A percentile compares a stretch with the other conserved stretches of the same genome.
phyloP scores from a whole-genome alignment of 768 basidiomycete genomes.

The Amanita phalloides region DNA sequence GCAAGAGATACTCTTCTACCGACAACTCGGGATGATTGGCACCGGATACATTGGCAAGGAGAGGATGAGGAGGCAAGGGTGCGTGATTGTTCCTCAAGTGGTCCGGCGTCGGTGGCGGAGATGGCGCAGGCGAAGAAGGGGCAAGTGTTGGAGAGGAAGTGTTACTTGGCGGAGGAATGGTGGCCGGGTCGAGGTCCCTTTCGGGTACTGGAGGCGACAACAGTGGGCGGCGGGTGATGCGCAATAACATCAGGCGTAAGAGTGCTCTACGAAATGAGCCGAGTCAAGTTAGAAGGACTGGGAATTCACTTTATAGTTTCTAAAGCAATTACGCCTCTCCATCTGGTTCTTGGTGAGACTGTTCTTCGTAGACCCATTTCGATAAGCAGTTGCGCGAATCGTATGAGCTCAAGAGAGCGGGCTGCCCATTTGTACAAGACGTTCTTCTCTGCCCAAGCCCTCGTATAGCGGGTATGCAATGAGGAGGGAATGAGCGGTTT shows the following conservation, averaged over 20 bases:
- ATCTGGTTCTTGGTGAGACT: conserved; percentile 50
- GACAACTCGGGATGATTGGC: conserved; percentile 30
- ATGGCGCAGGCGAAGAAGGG: conserved; percentile 44
- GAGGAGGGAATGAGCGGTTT: conserved; percentile 67
- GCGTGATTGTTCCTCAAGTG: conserved; percentile 74
- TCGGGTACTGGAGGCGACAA: conserved; percentile 75
- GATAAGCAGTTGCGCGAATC: conserved; percentile 73
- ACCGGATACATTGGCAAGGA: conserved; percentile 22
- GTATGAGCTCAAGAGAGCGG: conserved; percentile 62
- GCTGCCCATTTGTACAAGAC: conserved; percentile 70
- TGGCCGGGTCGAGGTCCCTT: conserved; percentile 75
- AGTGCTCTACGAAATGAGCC: conserved; percentile 39
- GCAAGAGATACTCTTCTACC: conserved; percentile 73
- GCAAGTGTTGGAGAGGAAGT: conserved; percentile 50
- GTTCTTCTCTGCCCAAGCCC: conserved; percentile 71
- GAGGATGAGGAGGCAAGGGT: conserved; percentile 51
- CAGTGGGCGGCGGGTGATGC: conserved; percentile 67
- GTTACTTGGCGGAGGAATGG: conserved; percentile 42
- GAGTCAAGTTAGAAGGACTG: conserved; percentile 3
- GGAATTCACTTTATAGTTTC: conserved; percentile 73
- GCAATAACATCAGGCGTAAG: conserved; percentile 64
- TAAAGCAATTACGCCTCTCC: conserved; percentile 68
- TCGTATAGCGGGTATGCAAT: conserved; percentile 82
- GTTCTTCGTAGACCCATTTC: conserved; percentile 84
- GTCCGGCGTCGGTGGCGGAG: conserved; percentile 57